A percentile compares a stretch with the other conserved stretches of the same genome.
Conservation (phyloP, 2,329 filamentous ascomycete genomes). For the Shiraia sp. region DNA sequence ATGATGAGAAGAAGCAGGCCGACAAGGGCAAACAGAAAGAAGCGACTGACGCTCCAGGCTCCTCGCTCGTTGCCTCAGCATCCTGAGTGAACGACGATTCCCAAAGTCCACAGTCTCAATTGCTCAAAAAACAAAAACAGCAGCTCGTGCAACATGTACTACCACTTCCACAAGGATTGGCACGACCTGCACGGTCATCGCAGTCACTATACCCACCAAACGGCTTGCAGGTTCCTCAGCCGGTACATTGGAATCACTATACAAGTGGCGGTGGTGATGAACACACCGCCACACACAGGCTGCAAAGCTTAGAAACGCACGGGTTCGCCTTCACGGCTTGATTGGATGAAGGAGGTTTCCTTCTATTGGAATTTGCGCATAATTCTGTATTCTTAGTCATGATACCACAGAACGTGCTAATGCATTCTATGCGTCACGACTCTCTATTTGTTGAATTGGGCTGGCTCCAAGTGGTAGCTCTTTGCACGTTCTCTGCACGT, state of each 20-base stretch:
- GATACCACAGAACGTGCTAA: constrained; percentile 30
- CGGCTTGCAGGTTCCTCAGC: constrained; percentile 3
- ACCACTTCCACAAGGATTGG: constrained; percentile 24
- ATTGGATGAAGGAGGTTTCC: constrained; percentile 9
- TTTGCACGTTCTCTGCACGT: too few relatives aligned
- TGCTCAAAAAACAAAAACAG: too few relatives aligned
- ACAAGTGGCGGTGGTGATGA: constrained; percentile 6
- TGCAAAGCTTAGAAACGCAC: constrained; percentile 12
- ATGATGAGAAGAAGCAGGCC: constrained; percentile 42
- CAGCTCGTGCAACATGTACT: constrained; percentile 1
- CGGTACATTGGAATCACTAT: constrained; percentile 6
- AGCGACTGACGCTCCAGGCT: constrained; percentile 22
- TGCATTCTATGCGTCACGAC: neutral
- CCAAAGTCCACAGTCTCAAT: too few relatives aligned
- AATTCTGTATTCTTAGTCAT: constrained; percentile 18
- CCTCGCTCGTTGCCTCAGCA: constrained; percentile 20
- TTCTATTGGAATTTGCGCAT: constrained; percentile 8
- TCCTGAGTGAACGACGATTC: constrained; percentile 14
- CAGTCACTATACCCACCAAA: neutral
- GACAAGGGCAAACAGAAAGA: constrained; percentile 41
- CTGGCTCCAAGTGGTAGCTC: too few relatives aligned
- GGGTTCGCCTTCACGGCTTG: constrained; percentile 26
- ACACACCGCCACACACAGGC: constrained; percentile 8
- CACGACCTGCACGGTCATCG: constrained; percentile 13
- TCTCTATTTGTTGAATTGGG: neutral